These are phyloP conservation scores for Argentina anserina DNA, from an alignment of 306 rosid species.

Conservation along the genomic window DNA sequence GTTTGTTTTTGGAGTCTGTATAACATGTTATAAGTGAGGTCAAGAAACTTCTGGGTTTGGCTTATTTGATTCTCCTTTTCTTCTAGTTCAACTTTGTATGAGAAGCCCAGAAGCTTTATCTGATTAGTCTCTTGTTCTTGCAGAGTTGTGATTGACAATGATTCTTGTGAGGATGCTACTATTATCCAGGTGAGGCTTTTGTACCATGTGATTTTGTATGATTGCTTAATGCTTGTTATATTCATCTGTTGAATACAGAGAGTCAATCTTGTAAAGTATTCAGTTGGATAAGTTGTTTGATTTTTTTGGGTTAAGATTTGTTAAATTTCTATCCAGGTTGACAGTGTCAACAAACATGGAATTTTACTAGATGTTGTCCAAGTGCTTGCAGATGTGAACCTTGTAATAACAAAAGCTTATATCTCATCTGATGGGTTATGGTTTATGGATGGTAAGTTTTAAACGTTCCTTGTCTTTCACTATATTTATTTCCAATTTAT, in stretches of 20 bases:
- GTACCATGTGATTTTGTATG: constrained; percentile 3
- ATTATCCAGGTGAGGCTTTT: constrained; percentile 58
- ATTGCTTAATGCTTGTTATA: not conserved
- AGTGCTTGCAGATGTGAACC: constrained; percentile 85
- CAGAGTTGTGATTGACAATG: constrained; percentile 92
- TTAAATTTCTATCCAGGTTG: constrained; percentile 49
- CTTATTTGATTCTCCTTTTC: constrained; percentile 14
- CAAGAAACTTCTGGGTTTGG: not conserved
- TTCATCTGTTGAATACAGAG: constrained; percentile 1
- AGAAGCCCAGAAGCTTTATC: constrained; percentile 9
- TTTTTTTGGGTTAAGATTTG: not conserved
- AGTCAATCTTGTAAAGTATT: not conserved
- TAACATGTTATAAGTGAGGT: not conserved
- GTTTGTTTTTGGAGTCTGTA: constrained; percentile 4
- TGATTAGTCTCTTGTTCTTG: constrained; percentile 31
- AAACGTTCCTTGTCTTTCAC: not conserved
- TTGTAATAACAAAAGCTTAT: constrained; percentile 71
- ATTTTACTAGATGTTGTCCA: constrained; percentile 84
- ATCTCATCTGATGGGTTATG: constrained; percentile 92
- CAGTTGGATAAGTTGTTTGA: not conserved
- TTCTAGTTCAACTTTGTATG: constrained; percentile 13
- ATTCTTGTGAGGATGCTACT: constrained; percentile 69
- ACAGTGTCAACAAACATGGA: constrained; percentile 89
- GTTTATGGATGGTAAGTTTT: constrained; percentile 91
- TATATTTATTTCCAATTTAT: not conserved